Evolutionary conservation across 192 early-diverging fungal genomes (phyloP).

Genomic region (Pilaira anomala): DNA sequence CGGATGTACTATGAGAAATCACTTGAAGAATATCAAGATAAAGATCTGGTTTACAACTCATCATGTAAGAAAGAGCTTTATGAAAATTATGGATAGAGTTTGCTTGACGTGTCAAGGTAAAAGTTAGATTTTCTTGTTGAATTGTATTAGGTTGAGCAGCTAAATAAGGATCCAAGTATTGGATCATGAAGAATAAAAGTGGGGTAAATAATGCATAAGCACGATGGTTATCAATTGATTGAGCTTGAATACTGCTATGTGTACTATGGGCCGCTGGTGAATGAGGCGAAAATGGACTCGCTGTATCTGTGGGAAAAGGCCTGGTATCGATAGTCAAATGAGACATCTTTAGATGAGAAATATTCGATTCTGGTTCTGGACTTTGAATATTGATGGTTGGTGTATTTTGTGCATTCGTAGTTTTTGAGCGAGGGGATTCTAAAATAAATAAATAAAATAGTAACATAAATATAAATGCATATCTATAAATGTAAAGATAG

Average conservation of each 20-base stretch:
- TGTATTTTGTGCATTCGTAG: background rate
- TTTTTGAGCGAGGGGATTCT: background rate
- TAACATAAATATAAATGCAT: too few species aligned
- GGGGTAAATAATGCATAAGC: slow-evolving; percentile 49
- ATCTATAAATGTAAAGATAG: too few species aligned
- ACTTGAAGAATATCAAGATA: slow-evolving; percentile 51
- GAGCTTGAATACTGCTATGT: slow-evolving; percentile 29
- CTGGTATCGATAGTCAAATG: slow-evolving; percentile 32
- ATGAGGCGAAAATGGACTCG: slow-evolving; percentile 13
- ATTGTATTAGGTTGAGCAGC: slow-evolving; percentile 1
- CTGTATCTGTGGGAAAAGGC: background rate
- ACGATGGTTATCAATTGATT: slow-evolving; percentile 39
- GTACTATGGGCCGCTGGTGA: slow-evolving; percentile 32
- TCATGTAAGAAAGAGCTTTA: slow-evolving; percentile 44
- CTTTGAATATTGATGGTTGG: slow-evolving; percentile 37
- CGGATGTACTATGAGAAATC: slow-evolving; percentile 40
- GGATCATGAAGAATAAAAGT: slow-evolving; percentile 46
- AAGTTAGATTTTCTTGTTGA: slow-evolving; percentile 8
- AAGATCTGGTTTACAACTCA: slow-evolving; percentile 45
- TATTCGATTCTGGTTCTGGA: slow-evolving; percentile 18
- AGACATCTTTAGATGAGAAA: background rate
- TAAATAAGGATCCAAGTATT: slow-evolving; percentile 42
- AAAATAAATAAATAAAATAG: background rate
- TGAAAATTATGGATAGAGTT: slow-evolving; percentile 46
- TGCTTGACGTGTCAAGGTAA: slow-evolving; percentile 13